Evolutionary conservation across 2,329 filamentous ascomycete species (phyloP).

Genomic region (Alternaria sp.): DNA sequence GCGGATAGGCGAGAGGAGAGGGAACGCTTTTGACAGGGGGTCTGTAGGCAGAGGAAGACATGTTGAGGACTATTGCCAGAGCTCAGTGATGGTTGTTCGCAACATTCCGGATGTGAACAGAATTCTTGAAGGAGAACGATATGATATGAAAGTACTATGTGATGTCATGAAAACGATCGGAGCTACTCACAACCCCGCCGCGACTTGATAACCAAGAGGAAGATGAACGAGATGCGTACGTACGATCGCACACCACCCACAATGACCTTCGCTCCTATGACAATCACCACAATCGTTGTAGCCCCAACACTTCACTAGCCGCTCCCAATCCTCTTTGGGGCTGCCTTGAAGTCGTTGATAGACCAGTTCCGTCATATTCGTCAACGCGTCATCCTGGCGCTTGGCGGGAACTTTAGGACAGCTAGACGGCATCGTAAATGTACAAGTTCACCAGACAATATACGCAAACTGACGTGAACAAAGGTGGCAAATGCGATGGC

Average conservation of each 20-base stretch:
- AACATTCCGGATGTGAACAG: neutral
- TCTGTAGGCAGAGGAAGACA: slow-evolving; percentile 55
- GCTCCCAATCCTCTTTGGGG: slow-evolving; percentile 43
- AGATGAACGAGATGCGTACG: slow-evolving; percentile 23
- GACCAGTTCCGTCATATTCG: slow-evolving; percentile 39
- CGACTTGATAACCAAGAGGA: neutral
- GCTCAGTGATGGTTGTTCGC: neutral
- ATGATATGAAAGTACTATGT: neutral
- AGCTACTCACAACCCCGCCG: neutral
- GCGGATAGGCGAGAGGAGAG: slow-evolving; percentile 53
- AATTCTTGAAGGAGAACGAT: neutral
- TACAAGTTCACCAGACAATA: neutral
- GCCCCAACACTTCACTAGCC: slow-evolving; percentile 48
- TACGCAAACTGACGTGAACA: neutral
- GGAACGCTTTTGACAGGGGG: slow-evolving; percentile 49
- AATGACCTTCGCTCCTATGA: slow-evolving; percentile 46
- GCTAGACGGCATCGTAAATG: slow-evolving; percentile 20
- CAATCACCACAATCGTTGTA: slow-evolving; percentile 50
- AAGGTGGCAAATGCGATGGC: neutral
- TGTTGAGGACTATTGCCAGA: slow-evolving; percentile 48
- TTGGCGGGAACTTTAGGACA: slow-evolving; percentile 23
- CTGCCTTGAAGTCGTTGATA: slow-evolving; percentile 38
- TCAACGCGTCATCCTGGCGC: slow-evolving; percentile 10
- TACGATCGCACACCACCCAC: slow-evolving; percentile 58
- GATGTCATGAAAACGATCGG: neutral